A percentile compares a stretch with the other conserved stretches of the same genome.
Evolutionary conservation across 2,329 filamentous ascomycete genomes (phyloP).

Genomic region (Bipolaris bicolor): DNA sequence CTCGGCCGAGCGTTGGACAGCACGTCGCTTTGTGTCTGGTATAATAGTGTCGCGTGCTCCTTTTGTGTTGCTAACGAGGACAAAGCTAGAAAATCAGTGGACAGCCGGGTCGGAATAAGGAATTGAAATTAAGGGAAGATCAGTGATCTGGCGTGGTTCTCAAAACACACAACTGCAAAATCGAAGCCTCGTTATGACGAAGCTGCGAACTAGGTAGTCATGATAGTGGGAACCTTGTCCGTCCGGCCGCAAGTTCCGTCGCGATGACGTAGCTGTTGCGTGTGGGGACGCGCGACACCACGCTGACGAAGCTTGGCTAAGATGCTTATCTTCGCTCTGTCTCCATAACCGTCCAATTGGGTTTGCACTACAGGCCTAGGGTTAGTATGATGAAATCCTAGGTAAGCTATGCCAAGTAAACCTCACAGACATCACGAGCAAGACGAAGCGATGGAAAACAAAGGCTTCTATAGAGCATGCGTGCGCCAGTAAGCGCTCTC

Average conservation of each 20-base stretch:
- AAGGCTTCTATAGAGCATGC: neutral
- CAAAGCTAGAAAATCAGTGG: neutral
- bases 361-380: neutral
- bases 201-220: neutral
- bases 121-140: neutral
- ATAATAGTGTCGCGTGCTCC: constrained; percentile 1
- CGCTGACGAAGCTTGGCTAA: constrained; percentile 25
- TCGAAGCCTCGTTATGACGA: constrained; percentile 8
- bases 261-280: constrained; percentile 28
- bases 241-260: constrained; percentile 23
- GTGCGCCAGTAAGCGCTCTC: neutral
- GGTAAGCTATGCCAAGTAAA: neutral
- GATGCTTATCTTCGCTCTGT: constrained; percentile 18
- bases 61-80: neutral
- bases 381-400: neutral
- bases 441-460: neutral
- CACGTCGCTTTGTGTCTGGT: neutral
- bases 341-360: neutral
- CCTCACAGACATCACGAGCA: neutral
- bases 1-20: neutral
- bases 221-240: constrained; percentile 6
- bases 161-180: neutral
- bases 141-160: neutral
- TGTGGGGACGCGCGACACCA: constrained; percentile 11
- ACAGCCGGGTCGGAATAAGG: neutral